phyloP scores from a whole-genome alignment of 495 filamentous ascomycete species.

The Daldinia caldariorum region DNA sequence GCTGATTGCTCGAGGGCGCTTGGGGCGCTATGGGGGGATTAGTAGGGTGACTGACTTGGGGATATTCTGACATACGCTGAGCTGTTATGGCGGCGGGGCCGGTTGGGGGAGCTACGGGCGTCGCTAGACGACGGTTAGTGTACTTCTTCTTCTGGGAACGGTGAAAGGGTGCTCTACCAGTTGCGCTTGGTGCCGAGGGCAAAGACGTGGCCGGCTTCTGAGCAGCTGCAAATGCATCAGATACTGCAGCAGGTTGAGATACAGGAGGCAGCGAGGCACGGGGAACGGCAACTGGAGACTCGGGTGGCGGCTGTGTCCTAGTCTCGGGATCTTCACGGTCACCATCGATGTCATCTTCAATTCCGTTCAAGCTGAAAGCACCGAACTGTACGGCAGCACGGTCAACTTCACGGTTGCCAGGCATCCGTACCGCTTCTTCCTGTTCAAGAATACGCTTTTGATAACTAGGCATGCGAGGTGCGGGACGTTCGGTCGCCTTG shows the following conservation, averaged over 20 bases:
- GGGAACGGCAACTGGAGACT: constrained; percentile 90
- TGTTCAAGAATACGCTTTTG: constrained; percentile 89
- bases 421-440: constrained; percentile 98
- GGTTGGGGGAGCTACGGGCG: constrained; percentile 47
- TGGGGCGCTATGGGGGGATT: constrained; percentile 43
- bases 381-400: constrained; percentile 96
- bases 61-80: constrained; percentile 48
- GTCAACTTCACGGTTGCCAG: constrained; percentile 95
- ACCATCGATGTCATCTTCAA: constrained; percentile 85
- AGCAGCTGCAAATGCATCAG: constrained; percentile 66
- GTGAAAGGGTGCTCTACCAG: constrained; percentile 49
- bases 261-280: constrained; percentile 89
- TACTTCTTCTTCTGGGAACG: constrained; percentile 6
- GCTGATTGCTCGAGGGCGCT: constrained; percentile 59
- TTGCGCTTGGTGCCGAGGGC: constrained; percentile 53
- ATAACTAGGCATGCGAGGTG: constrained; percentile 74
- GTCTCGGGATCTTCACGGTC: constrained; percentile 96
- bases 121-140: constrained; percentile 50
- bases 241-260: constrained; percentile 61
- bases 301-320: constrained; percentile 90
- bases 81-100: constrained; percentile 46
- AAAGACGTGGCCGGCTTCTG: constrained; percentile 77
- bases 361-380: constrained; percentile 88
- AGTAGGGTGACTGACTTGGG: constrained; percentile 43
- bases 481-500: constrained; percentile 71